Evolutionary conservation across 176 grass and related monocot genomes (phyloP).

Genomic region (Aegilops longissima): DNA sequence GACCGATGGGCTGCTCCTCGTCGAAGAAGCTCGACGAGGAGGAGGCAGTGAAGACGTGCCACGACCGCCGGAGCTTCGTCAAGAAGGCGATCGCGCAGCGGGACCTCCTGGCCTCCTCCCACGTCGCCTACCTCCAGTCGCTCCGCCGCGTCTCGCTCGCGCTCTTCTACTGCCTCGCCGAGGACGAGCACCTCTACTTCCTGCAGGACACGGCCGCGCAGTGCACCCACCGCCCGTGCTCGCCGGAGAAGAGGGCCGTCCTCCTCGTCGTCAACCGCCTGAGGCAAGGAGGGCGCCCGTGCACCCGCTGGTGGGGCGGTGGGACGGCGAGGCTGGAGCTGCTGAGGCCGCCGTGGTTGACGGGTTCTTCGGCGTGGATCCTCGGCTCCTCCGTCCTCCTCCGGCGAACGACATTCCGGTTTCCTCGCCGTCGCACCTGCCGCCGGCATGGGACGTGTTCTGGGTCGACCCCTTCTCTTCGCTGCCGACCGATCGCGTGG

Average conservation of each 20-base stretch:
- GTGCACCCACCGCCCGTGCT: conserved; percentile 36
- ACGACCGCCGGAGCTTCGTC: conserved; percentile 68
- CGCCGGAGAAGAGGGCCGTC: conserved; percentile 37
- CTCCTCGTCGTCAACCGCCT: conserved; percentile 34
- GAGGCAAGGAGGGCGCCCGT: conserved; percentile 26
- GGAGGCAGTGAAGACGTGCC: conserved; percentile 64
- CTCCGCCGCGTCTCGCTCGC: conserved; percentile 63
- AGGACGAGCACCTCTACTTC: conserved; percentile 62
- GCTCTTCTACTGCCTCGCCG: conserved; percentile 68
- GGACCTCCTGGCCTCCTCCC: conserved; percentile 61
- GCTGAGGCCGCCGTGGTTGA: conserved; percentile 46
- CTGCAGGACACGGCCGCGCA: conserved; percentile 14
- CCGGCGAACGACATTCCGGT: background rate
- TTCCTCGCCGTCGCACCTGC: conserved; percentile 25
- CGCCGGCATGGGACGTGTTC: conserved; percentile 31
- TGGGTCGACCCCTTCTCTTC: conserved; percentile 64
- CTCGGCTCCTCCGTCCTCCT: conserved; percentile 29
- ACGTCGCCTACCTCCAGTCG: conserved; percentile 67
- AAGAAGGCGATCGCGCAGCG: conserved; percentile 76
- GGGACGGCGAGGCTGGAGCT: conserved; percentile 33
- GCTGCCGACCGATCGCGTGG: background rate
- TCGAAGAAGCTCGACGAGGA: conserved; percentile 88
- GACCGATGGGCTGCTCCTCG: conserved; percentile 76
- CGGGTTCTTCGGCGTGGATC: conserved; percentile 38
- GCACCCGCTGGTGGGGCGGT: conserved; percentile 46